Conservation (phyloP, 1,284 basidiomycete species). For the Sanghuangporus baumii region DNA sequence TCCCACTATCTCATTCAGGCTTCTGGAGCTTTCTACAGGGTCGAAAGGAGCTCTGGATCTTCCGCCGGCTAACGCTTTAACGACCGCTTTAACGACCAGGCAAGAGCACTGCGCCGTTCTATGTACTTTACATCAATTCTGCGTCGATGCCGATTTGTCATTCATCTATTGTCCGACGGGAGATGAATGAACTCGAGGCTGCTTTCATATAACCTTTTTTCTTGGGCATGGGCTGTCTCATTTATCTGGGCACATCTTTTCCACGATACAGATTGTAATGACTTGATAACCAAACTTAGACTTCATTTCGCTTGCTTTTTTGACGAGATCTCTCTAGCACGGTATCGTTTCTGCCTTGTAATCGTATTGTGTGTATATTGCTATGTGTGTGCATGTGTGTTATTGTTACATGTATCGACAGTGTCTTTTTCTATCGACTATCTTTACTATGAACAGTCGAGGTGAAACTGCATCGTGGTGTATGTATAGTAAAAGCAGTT, state of each 20-base stretch:
- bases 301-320: not conserved
- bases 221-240: not conserved
- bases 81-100: not conserved
- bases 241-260: not conserved
- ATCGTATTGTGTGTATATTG: not conserved
- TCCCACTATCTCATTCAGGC: slow-evolving; percentile 37
- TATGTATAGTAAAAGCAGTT: not conserved
- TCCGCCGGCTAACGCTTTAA: slow-evolving; percentile 25
- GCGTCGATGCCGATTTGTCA: not conserved
- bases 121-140: not conserved
- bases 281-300: not conserved
- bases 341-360: not conserved
- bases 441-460: not conserved
- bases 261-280: not conserved
- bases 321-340: not conserved
- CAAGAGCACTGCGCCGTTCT: not conserved
- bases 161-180: not conserved
- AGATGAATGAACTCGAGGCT: not conserved
- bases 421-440: not conserved
- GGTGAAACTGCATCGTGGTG: not conserved
- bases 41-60: slow-evolving; percentile 46
- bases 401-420: not conserved
- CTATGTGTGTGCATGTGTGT: not conserved
- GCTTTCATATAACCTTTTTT: not conserved
- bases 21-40: slow-evolving; percentile 33